These are phyloP conservation scores for Alternaria angustiovoidea DNA, from an alignment of 2,329 filamentous ascomycete species.

Conservation along the genomic window DNA sequence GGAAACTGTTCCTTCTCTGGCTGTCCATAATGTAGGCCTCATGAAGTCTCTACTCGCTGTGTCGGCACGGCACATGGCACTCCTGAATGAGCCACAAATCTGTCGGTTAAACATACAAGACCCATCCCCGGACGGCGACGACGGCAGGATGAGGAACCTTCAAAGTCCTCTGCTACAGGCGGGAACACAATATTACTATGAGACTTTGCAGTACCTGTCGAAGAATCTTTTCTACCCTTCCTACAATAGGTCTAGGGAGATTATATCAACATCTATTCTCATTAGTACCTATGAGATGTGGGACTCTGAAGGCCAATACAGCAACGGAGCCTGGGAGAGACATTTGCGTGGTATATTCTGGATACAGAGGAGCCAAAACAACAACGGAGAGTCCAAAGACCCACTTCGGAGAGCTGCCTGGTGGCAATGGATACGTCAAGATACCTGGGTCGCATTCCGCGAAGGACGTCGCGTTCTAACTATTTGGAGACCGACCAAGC, in stretches of 20 bases:
- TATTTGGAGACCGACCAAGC: constrained; percentile 65
- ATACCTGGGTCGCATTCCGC: constrained; percentile 70
- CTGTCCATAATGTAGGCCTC: constrained; percentile 63
- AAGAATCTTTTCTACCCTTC: constrained; percentile 66
- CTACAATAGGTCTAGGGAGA: constrained; percentile 65
- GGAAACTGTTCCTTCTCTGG: constrained; percentile 45
- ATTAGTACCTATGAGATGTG: constrained; percentile 73
- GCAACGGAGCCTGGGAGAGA: constrained; percentile 64
- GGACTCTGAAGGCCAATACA: constrained; percentile 58
- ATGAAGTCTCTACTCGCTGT: constrained; percentile 67
- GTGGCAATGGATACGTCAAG: constrained; percentile 74
- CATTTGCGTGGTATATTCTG: constrained; percentile 72
- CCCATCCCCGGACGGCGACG: constrained; percentile 25
- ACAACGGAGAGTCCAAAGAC: constrained; percentile 64
- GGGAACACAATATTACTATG: constrained; percentile 65
- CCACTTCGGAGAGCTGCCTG: constrained; percentile 67
- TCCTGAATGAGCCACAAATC: constrained; percentile 43
- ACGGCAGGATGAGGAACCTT: constrained; percentile 19
- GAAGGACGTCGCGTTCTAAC: constrained; percentile 65
- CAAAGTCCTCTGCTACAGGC: constrained; percentile 48
- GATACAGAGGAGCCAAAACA: constrained; percentile 69
- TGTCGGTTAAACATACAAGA: constrained; percentile 39
- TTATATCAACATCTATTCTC: constrained; percentile 66
- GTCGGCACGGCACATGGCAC: constrained; percentile 61
- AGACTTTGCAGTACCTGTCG: constrained; percentile 69